Conservation (phyloP, 495 filamentous ascomycete species). For the Aspergillus coremiiformis region DNA sequence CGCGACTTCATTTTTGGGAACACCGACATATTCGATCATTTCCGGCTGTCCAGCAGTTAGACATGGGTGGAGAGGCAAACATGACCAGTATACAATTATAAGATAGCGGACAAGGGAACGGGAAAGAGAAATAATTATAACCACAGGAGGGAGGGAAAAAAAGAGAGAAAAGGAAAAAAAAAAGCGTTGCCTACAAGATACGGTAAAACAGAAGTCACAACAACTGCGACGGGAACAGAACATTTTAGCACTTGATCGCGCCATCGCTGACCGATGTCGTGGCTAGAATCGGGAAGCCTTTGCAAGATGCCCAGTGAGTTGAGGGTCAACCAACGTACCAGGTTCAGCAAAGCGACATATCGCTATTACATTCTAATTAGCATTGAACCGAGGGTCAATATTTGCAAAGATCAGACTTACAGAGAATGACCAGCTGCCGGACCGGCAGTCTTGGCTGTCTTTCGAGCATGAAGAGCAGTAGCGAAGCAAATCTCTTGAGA, state of each 20-base stretch:
- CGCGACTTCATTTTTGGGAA: constrained; percentile 64
- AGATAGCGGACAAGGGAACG: no score
- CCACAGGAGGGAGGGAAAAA: no score
- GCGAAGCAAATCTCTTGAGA: not conserved
- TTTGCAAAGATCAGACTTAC: constrained; percentile 33
- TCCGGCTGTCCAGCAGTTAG: constrained; percentile 46
- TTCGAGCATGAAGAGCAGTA: constrained; percentile 15
- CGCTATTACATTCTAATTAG: constrained; percentile 24
- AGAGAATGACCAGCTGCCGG: constrained; percentile 53
- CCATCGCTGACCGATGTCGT: not conserved
- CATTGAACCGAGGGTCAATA: not conserved
- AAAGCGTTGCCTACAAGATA: constrained; percentile 51
- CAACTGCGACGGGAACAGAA: constrained; percentile 34
- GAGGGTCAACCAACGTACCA: constrained; percentile 24
- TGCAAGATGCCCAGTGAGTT: not conserved
- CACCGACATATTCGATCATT: constrained; percentile 73
- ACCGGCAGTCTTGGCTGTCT: constrained; percentile 38
- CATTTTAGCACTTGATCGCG: constrained; percentile 3
- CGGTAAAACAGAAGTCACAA: constrained; percentile 77
- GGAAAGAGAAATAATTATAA: no score
- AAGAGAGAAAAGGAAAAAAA: not conserved
- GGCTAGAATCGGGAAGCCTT: not conserved
- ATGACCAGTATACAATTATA: not conserved
- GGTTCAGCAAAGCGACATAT: constrained; percentile 80
- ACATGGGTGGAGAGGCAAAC: not conserved